Conservation (phyloP, 176 grass and related monocot genomes). For the Cocos nucifera region DNA sequence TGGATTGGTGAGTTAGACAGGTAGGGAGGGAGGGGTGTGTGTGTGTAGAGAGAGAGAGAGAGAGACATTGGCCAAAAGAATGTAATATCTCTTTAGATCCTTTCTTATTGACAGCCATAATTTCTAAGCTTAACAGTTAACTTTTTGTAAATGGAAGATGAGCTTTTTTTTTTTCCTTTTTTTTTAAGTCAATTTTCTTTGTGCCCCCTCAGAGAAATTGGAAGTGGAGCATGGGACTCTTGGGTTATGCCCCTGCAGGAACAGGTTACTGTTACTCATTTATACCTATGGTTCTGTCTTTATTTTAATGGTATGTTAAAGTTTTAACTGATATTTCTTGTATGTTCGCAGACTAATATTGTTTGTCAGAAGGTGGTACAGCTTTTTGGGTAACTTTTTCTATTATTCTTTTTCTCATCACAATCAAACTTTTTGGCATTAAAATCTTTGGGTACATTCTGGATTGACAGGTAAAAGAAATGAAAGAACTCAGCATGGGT, state of each 20-base stretch:
- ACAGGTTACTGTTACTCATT: slow-evolving; percentile 34
- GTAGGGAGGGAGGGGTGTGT: no score
- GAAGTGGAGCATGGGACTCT: slow-evolving; percentile 61
- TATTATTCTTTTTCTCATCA: slow-evolving; percentile 13
- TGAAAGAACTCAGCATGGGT: slow-evolving; percentile 66
- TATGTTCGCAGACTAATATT: slow-evolving; percentile 48
- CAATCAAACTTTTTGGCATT: slow-evolving; percentile 5
- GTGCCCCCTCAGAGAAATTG: slow-evolving; percentile 59
- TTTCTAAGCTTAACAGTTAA: neutral
- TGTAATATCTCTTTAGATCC: no score
- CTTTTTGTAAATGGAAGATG: neutral
- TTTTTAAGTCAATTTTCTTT: neutral
- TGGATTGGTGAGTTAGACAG: no score
- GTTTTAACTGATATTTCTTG: slow-evolving; percentile 9
- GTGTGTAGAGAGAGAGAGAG: no score
- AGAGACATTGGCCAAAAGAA: no score
- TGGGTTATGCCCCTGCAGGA: slow-evolving; percentile 84
- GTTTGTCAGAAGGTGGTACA: slow-evolving; percentile 84
- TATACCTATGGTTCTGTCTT: no score
- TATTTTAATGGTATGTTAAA: neutral
- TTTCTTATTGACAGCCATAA: no score
- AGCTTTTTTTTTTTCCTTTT: neutral
- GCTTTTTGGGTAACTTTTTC: slow-evolving; percentile 17
- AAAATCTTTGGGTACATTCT: slow-evolving; percentile 27
- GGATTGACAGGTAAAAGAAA: slow-evolving; percentile 76